Conservation (phyloP, 257 asterid species). For the Galeopsis tetrahit region DNA sequence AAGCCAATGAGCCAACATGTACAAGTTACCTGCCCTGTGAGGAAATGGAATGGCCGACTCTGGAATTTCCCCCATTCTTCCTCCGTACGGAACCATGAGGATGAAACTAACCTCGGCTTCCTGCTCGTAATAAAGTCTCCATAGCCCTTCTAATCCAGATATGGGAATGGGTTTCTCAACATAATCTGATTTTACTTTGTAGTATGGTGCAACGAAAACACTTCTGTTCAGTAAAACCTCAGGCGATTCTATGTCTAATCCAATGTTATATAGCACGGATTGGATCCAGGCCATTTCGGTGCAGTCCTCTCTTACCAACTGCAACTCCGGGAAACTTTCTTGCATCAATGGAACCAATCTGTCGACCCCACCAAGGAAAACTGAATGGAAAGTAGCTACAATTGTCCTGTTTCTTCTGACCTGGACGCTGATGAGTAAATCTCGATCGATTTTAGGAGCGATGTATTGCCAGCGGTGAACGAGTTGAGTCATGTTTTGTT, state of each 20-base stretch:
- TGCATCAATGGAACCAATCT: not conserved
- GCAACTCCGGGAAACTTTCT: not conserved
- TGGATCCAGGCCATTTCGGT: slow-evolving; percentile 3
- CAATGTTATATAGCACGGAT: not conserved
- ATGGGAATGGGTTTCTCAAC: not conserved
- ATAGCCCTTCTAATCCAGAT: not conserved
- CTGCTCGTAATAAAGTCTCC: not conserved
- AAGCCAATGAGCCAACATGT: not conserved
- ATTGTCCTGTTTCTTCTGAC: not conserved
- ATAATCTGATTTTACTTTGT: not conserved
- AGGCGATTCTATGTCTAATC: not conserved
- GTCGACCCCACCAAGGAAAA: not conserved
- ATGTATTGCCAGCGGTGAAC: not conserved
- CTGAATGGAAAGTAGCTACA: not conserved
- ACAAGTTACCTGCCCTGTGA: not conserved
- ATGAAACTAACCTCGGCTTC: not conserved
- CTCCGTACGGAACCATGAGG: not conserved
- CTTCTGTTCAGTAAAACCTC: not conserved
- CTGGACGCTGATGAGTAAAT: not conserved
- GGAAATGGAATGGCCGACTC: slow-evolving; percentile 1
- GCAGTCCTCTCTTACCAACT: not conserved
- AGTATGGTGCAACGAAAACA: too few species aligned
- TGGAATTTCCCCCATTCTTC: not conserved
- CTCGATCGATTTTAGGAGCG: not conserved
- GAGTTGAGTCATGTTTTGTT: not conserved